Conservation (phyloP, 495 filamentous ascomycete species). For the Daldinia bambusicola region DNA sequence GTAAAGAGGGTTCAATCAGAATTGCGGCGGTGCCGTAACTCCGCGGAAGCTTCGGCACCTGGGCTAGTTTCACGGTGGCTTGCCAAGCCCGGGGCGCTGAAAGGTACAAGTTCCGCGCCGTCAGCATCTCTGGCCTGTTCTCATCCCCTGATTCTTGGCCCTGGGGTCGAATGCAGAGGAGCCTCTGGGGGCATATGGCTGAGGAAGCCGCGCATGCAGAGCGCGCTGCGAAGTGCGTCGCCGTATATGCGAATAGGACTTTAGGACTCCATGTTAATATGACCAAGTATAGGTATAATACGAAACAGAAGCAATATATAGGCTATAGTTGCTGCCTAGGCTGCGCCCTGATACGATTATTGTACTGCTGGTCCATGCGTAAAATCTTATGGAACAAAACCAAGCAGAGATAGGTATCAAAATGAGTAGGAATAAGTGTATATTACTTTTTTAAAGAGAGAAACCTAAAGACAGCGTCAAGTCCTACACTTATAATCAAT, state of each 20-base stretch:
- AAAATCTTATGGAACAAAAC: background rate
- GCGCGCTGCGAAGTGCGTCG: background rate
- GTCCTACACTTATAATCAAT: constrained; percentile 7
- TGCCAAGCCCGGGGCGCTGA: constrained; percentile 29
- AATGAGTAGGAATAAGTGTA: background rate
- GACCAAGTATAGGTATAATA: constrained; percentile 1
- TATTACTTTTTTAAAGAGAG: background rate
- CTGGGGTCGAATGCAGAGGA: constrained; percentile 1
- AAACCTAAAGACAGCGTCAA: background rate
- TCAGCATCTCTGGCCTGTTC: constrained; percentile 13
- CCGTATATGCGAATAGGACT: constrained; percentile 1
- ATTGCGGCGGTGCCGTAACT: constrained; percentile 9
- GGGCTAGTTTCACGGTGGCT: constrained; percentile 24
- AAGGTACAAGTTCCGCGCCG: constrained; percentile 6
- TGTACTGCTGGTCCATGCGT: background rate
- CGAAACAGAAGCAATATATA: background rate
- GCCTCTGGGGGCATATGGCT: background rate
- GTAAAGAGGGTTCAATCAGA: constrained; percentile 6
- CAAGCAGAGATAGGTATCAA: background rate
- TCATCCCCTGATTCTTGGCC: constrained; percentile 6
- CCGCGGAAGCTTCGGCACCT: constrained; percentile 30
- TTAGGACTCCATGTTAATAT: constrained; percentile 6
- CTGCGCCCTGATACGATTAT: background rate
- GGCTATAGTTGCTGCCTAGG: background rate
- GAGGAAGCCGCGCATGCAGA: constrained; percentile 6